Percentiles rank a stretch among this genome's conserved stretches.
phyloP scores from a whole-genome alignment of 2,329 filamentous ascomycete species.

The Penicillium polonicum region DNA sequence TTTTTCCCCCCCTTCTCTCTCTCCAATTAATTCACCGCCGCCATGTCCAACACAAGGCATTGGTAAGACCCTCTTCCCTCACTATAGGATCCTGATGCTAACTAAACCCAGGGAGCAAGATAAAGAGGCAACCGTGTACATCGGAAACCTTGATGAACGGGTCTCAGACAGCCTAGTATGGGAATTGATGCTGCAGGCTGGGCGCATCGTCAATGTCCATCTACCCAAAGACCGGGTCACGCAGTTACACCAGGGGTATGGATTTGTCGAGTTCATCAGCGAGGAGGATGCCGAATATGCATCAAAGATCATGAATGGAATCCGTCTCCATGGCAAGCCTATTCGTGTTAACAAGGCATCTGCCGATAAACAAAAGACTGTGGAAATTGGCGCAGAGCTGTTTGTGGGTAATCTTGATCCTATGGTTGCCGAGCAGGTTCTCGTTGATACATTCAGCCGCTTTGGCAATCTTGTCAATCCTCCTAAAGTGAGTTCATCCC shows the following conservation, averaged over 20 bases:
- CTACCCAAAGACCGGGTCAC: constrained; percentile 97
- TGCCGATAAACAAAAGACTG: constrained; percentile 90
- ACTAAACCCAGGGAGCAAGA: constrained; percentile 76
- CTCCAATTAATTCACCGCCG: constrained; percentile 15
- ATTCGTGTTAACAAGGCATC: constrained; percentile 93
- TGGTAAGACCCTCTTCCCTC: constrained; percentile 55
- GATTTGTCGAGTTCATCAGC: constrained; percentile 96
- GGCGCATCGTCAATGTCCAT: constrained; percentile 96
- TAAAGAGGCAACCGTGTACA: constrained; percentile 96
- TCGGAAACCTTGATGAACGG: constrained; percentile 97
- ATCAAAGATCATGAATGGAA: constrained; percentile 92
- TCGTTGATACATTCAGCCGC: constrained; percentile 91
- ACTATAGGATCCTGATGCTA: constrained; percentile 8
- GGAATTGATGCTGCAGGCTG: constrained; percentile 98
- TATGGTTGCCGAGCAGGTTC: constrained; percentile 91
- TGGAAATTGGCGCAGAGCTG: constrained; percentile 93
- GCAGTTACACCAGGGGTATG: constrained; percentile 94
- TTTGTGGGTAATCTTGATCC: constrained; percentile 95
- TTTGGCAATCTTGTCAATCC: constrained; percentile 82
- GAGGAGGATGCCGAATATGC: constrained; percentile 97
- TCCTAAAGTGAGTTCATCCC: constrained; percentile 67
- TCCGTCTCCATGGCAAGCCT: constrained; percentile 88
- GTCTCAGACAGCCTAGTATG: constrained; percentile 86
- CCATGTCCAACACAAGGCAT: constrained; percentile 71
- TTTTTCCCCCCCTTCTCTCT: not conserved